These are phyloP conservation scores for Quercus alba DNA, from an alignment of 306 rosid genomes.

Conservation along the genomic window DNA sequence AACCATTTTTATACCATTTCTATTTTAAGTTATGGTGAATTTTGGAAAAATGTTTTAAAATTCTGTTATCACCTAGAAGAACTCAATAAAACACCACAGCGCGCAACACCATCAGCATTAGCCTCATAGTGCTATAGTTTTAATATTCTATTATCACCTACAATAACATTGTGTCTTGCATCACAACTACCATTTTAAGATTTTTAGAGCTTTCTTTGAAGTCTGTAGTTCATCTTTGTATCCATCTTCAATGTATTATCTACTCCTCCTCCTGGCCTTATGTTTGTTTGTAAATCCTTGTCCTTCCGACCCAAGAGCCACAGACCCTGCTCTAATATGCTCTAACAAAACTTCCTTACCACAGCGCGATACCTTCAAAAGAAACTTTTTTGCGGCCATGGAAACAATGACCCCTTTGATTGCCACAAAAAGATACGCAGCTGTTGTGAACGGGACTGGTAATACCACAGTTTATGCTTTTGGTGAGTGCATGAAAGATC, in stretches of 20 bases:
- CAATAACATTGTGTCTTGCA: too few species aligned
- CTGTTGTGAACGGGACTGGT: conserved; percentile 37
- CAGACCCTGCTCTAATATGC: conserved; percentile 49
- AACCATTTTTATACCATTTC: too few species aligned
- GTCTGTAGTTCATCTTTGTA: too few species aligned
- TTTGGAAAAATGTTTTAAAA: too few species aligned
- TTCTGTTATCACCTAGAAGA: too few species aligned
- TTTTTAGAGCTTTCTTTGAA: too few species aligned
- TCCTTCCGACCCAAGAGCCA: conserved; percentile 51
- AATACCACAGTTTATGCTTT: conserved; percentile 46
- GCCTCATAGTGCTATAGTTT: too few species aligned
- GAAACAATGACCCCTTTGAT: conserved; percentile 39
- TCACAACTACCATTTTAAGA: too few species aligned
- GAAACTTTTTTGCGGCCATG: conserved; percentile 49
- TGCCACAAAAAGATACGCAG: conserved; percentile 22
- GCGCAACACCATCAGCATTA: too few species aligned
- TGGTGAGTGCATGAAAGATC: conserved; percentile 69
- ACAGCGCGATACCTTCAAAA: conserved; percentile 24
- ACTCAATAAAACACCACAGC: too few species aligned
- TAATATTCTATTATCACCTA: too few species aligned
- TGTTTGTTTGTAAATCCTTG: background rate
- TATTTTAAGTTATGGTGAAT: too few species aligned
- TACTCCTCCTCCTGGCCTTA: conserved; percentile 14
- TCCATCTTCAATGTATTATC: conserved; percentile 5
- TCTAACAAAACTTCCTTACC: conserved; percentile 39